phyloP scores from a whole-genome alignment of 805 yeast species.

The Myxozyma neotropica region DNA sequence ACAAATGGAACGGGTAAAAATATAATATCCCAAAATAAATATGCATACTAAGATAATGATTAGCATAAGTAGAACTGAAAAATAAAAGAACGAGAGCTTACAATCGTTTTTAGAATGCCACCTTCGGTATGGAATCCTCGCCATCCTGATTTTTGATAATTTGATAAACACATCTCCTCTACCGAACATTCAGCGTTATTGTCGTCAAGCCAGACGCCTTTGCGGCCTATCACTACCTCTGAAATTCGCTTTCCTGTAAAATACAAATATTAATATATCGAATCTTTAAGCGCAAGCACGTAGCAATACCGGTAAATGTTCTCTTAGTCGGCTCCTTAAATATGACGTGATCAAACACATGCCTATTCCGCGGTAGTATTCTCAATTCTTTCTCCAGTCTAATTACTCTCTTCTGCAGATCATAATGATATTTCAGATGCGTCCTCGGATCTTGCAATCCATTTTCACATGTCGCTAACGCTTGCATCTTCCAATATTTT shows the following conservation, averaged over 20 bases:
- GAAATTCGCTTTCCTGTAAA: constrained; percentile 12
- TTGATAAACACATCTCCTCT: constrained; percentile 42
- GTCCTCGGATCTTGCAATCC: constrained; percentile 34
- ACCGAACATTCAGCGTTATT: constrained; percentile 36
- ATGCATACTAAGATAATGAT: constrained; percentile 37
- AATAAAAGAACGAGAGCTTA: background rate
- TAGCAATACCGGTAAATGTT: constrained; percentile 16
- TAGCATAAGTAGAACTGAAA: background rate
- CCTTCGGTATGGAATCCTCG: constrained; percentile 45
- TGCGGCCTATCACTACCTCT: constrained; percentile 19
- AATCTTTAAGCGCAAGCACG: background rate
- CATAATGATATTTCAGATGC: constrained; percentile 31
- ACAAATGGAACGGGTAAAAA: constrained; percentile 33
- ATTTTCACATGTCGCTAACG: constrained; percentile 26
- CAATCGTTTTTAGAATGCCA: constrained; percentile 40
- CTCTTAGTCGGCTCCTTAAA: constrained; percentile 19
- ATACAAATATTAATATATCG: background rate
- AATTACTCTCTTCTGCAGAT: constrained; percentile 28
- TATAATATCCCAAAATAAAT: constrained; percentile 39
- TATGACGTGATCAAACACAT: constrained; percentile 19
- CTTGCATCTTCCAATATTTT: constrained; percentile 25
- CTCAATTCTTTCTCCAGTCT: constrained; percentile 29
- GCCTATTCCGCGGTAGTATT: constrained; percentile 21
- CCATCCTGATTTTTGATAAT: constrained; percentile 40
- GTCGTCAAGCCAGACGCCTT: constrained; percentile 22